phyloP scores from a whole-genome alignment of 2,329 filamentous ascomycete genomes.

The Botryotinia globosa region DNA sequence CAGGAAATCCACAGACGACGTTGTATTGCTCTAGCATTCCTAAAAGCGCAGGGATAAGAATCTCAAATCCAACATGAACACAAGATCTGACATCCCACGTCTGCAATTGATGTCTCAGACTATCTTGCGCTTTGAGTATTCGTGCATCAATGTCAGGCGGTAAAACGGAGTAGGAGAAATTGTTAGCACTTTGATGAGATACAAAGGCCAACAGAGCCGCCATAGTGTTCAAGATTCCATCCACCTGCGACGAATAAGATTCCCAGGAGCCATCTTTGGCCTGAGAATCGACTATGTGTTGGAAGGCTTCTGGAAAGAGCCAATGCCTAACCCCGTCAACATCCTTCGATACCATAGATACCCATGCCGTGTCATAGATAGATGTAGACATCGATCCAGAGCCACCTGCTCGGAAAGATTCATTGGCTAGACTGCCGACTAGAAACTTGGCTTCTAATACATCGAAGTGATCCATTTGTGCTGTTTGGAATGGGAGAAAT shows the following conservation, averaged over 20 bases:
- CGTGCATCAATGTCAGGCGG: not conserved
- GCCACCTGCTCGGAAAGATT: not conserved
- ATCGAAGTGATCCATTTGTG: not conserved
- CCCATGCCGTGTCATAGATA: constrained; percentile 16
- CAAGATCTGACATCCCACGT: constrained; percentile 13
- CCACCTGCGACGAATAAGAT: not conserved
- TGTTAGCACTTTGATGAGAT: constrained; percentile 1
- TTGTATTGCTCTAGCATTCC: constrained; percentile 2
- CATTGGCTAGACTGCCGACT: not conserved
- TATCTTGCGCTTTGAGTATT: not conserved
- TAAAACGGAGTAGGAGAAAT: not conserved
- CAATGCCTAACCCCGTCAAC: not conserved
- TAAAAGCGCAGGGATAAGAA: constrained; percentile 10
- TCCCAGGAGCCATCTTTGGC: not conserved
- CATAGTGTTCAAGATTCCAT: constrained; percentile 16
- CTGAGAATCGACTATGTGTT: not conserved
- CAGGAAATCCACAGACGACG: not conserved
- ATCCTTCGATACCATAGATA: not conserved
- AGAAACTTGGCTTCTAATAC: not conserved
- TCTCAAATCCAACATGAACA: constrained; percentile 20
- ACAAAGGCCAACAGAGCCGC: constrained; percentile 14
- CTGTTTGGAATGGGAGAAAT: not conserved
- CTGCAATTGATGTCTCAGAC: not conserved
- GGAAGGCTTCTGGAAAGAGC: constrained; percentile 3
- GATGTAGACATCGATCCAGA: not conserved